Evolutionary conservation across 257 asterid species (phyloP).

Genomic region (Cordia subcordata): DNA sequence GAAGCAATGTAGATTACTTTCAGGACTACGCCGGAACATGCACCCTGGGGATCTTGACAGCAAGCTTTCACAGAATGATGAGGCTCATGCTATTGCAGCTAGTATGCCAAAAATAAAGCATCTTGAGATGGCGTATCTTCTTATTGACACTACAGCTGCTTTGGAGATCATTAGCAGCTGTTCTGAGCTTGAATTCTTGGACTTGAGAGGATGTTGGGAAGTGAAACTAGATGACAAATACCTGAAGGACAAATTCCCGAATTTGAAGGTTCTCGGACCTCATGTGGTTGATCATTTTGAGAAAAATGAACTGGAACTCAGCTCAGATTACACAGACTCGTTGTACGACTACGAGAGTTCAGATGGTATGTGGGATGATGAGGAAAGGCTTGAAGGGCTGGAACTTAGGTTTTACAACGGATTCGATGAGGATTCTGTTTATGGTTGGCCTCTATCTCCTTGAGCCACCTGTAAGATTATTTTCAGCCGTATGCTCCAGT

Average conservation of each 20-base stretch:
- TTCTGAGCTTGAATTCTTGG: constrained; percentile 24
- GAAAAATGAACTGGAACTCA: constrained; percentile 27
- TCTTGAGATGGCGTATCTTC: constrained; percentile 38
- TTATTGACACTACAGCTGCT: constrained; percentile 19
- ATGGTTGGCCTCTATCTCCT: constrained; percentile 53
- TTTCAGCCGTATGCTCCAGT: neutral
- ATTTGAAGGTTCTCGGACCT: constrained; percentile 38
- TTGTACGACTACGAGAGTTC: constrained; percentile 32
- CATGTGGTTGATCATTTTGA: constrained; percentile 33
- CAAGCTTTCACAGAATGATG: constrained; percentile 33
- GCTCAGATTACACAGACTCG: constrained; percentile 39
- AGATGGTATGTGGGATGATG: constrained; percentile 39
- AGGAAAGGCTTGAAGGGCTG: constrained; percentile 17
- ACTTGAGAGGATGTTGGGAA: constrained; percentile 47
- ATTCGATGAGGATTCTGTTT: constrained; percentile 21
- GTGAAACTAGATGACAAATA: constrained; percentile 39
- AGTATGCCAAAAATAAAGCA: constrained; percentile 40
- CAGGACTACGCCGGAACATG: constrained; percentile 31
- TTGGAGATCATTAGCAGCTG: constrained; percentile 27
- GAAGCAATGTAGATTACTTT: constrained; percentile 25
- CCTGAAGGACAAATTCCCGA: constrained; percentile 27
- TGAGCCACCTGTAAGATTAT: constrained; percentile 5
- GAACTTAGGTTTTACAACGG: constrained; percentile 37
- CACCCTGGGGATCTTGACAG: constrained; percentile 29
- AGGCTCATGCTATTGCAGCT: constrained; percentile 35